Evolutionary conservation across 140 eudicot genomes (phyloP), one percentile per base, ranked within the genome.

Genomic region (Cichorium intybus): DNA sequence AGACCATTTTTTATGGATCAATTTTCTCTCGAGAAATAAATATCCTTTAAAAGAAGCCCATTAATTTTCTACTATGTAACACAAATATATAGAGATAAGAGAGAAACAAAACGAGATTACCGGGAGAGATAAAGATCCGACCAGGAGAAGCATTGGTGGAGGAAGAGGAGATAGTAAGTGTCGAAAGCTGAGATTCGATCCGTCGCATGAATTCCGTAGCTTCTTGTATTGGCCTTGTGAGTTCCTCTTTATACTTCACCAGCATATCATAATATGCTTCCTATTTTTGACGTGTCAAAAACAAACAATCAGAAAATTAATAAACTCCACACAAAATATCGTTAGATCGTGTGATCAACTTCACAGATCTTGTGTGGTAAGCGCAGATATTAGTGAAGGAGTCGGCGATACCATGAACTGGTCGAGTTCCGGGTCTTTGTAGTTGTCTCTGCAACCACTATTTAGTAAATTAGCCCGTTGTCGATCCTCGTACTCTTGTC

Each of bases 201-300:
- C 89, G 53, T 20, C 84, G 78, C 98, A 92, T 92, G 85, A 85
- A 92, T 50, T 92, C 98, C 95, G 80, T 87, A 46, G 98, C 98
- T 75, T 92, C 98, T 75, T 88, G 92, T n/a, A 92, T 64, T 24
- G 98, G 98, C 63, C 95, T 80, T 47, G 89, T 83, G 24, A 92
- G 71, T 77, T 92, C 98, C 74, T 92, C 96, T 26, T 95, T 70
- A 60, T 92, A 92, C 78, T 92, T 92, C 62, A 83, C 93, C 75
- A 92, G 73, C 96, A 92, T 92, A 73, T 92, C 92, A 61, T 78
- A 92, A 62, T 92, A 92, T 14, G 98, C 98, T 75, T 92, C 98
- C 97, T 87, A 6, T 31, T 0, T 3, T 28, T 18, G 21, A 65
- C 33, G 43, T 23, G 41, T 9, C 7, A 16, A 7, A 65, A 46